These are phyloP conservation scores for Termitomyces sp. DNA, from an alignment of 768 basidiomycete genomes.

Conservation along the genomic window DNA sequence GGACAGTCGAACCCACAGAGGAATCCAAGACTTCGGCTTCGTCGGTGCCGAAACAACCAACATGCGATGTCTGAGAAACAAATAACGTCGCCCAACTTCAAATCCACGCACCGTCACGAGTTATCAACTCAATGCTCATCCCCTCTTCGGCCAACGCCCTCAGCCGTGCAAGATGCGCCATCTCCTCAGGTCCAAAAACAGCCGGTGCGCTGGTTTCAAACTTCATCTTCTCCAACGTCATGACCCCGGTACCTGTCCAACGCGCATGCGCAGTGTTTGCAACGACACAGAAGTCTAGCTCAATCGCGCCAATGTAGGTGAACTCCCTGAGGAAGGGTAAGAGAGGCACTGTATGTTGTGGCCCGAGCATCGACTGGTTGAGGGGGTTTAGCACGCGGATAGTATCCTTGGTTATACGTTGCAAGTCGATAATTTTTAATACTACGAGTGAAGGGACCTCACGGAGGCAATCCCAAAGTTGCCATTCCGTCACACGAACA, in stretches of 20 bases:
- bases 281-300: constrained; percentile 2
- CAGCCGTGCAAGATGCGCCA: constrained; percentile 1
- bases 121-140: constrained; percentile 1
- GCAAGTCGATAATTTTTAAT: constrained; percentile 11
- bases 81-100: not conserved
- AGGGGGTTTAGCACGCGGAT: constrained; percentile 10
- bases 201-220: constrained; percentile 1
- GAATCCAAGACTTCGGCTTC: not conserved
- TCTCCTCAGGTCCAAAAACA: not conserved
- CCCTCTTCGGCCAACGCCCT: constrained; percentile 2
- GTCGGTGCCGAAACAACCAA: not conserved
- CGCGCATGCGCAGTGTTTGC: constrained; percentile 9
- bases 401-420: constrained; percentile 11
- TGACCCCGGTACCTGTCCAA: constrained; percentile 3
- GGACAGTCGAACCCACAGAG: not conserved
- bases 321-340: constrained; percentile 8
- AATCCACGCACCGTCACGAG: constrained; percentile 6
- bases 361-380: constrained; percentile 2
- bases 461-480: constrained; percentile 13
- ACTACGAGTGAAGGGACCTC: constrained; percentile 8
- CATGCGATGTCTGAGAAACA: not conserved
- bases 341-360: not conserved
- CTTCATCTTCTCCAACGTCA: constrained; percentile 3
- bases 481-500: constrained; percentile 12
- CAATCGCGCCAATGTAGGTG: constrained; percentile 6